These are phyloP conservation scores for Citrus unshiu DNA, from an alignment of 345 rosid genomes.

Conservation along the genomic window DNA sequence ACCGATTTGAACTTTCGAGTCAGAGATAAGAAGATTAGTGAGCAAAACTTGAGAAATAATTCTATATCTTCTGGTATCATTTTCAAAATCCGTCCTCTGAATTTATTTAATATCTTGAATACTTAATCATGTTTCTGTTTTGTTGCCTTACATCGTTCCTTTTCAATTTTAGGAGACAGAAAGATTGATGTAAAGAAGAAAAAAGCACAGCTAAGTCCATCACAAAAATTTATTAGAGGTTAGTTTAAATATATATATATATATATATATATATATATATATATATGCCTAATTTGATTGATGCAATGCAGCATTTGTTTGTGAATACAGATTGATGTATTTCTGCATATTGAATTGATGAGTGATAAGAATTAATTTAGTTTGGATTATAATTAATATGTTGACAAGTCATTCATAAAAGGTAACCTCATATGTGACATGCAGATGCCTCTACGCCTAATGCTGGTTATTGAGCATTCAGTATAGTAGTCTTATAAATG, in stretches of 20 bases:
- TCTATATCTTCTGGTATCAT: slow-evolving; percentile 40
- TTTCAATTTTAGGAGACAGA: slow-evolving; percentile 16
- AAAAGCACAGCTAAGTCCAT: slow-evolving; percentile 38
- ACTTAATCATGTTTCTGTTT: neutral
- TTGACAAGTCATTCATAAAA: neutral
- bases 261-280: too few relatives aligned
- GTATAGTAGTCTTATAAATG: slow-evolving; percentile 3
- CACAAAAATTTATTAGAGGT: slow-evolving; percentile 70
- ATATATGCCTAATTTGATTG: neutral
- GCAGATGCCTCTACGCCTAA: neutral
- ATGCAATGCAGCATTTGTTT: too few relatives aligned
- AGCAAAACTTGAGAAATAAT: slow-evolving; percentile 37
- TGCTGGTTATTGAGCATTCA: neutral
- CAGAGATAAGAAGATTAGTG: slow-evolving; percentile 16
- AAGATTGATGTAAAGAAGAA: slow-evolving; percentile 27
- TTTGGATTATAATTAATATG: too few relatives aligned
- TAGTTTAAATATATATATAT: slow-evolving; percentile 5
- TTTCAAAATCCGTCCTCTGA: neutral
- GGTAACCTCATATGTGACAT: neutral
- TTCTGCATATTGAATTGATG: too few relatives aligned
- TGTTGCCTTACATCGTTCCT: neutral
- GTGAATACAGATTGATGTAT: too few relatives aligned
- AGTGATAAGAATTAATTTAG: too few relatives aligned
- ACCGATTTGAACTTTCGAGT: slow-evolving; percentile 16
- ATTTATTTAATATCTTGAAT: neutral